Base-by-base conservation (phyloP, 805 yeast genomes). In the Candida broadrunensis region DNA sequence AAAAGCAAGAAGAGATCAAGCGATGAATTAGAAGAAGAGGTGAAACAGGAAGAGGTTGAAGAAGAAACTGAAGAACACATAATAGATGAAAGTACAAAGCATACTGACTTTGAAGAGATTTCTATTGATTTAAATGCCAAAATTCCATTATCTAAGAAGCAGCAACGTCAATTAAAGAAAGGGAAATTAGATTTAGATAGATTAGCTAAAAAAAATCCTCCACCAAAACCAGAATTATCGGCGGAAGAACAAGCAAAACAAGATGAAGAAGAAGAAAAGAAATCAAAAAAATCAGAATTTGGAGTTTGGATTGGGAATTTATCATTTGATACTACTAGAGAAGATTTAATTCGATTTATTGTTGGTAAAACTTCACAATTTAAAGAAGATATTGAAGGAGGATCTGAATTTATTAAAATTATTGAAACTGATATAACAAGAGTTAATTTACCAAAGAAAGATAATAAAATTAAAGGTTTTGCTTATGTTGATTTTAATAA, bases 231-330 rank as follows among this genome's bases (percentile, higher is more conserved):
- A 31, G 62, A 54, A 17, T 43, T 50, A 7, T 51, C 60, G 2
- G 53, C 55, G 20, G 63, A 62, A 39, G 63, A 58, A 25, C 57
- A 58, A 34, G 64, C 56, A 21, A 47, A 49, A 23, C 54, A 47
- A 18, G 56, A 53, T 19, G 65, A 54, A 15, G 57, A 53, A n/a
- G 60, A 50, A 34, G 65, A 59, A 33, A 48, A 54, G 15, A 47
- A 50, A 37, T 43, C 60, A 2, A 68, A 67, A 38, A 71, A 71
- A 55, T 74, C 83, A 4, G 78, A 74, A 40, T 77, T 66, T 52
- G 95, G 95, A 34, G 93, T 89, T 26, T 93, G 99, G 99, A 78
- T 93, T 35, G 99, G 99, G 33, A 93, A 93, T 59, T 65, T 93
- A 47, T 75, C 96, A 0, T 93, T 84, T 54, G 93, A 87, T 38